Percentiles rank a stretch among this genome's conserved stretches.
These are phyloP conservation scores for Amylostereum chailletii DNA, from an alignment of 1,284 basidiomycete species.

Conservation along the genomic window DNA sequence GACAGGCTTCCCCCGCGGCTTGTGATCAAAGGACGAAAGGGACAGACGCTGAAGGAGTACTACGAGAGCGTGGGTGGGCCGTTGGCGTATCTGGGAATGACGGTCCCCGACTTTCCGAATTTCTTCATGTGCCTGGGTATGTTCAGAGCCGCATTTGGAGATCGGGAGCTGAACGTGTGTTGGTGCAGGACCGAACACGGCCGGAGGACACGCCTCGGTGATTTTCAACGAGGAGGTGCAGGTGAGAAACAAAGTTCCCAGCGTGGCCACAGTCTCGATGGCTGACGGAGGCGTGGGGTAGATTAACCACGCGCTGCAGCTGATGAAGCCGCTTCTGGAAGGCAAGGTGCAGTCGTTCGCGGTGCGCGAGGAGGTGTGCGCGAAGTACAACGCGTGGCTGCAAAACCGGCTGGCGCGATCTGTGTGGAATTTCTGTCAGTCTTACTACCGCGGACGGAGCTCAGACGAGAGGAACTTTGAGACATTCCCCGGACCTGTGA, in stretches of 20 bases:
- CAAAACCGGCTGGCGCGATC: conserved; percentile 32
- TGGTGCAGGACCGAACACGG: conserved; percentile 33
- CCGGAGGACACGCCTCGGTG: conserved; percentile 43
- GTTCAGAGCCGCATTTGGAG: background rate
- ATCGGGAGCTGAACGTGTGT: no score
- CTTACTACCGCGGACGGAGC: conserved; percentile 35
- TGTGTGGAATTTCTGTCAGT: conserved; percentile 40
- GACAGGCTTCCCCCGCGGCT: conserved; percentile 6
- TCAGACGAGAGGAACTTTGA: conserved; percentile 30
- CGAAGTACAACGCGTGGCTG: conserved; percentile 38
- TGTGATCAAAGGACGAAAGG: conserved; percentile 28
- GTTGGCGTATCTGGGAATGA: conserved; percentile 38
- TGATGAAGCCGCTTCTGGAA: conserved; percentile 39
- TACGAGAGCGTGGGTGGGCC: conserved; percentile 34
- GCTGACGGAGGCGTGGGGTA: conserved; percentile 15
- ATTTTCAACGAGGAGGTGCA: conserved; percentile 44
- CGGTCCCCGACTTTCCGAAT: conserved; percentile 44
- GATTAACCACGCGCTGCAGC: conserved; percentile 36
- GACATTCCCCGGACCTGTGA: conserved; percentile 39
- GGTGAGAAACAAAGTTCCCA: conserved; percentile 18
- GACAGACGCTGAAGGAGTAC: conserved; percentile 29
- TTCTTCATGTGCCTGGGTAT: conserved; percentile 35
- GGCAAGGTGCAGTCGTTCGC: conserved; percentile 37
- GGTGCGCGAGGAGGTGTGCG: conserved; percentile 31
- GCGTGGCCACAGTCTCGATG: background rate